Percentiles rank a stretch among this genome's conserved stretches.
Evolutionary conservation across 768 basidiomycete genomes (phyloP).

Genomic region (Leccinum rimulosum): DNA sequence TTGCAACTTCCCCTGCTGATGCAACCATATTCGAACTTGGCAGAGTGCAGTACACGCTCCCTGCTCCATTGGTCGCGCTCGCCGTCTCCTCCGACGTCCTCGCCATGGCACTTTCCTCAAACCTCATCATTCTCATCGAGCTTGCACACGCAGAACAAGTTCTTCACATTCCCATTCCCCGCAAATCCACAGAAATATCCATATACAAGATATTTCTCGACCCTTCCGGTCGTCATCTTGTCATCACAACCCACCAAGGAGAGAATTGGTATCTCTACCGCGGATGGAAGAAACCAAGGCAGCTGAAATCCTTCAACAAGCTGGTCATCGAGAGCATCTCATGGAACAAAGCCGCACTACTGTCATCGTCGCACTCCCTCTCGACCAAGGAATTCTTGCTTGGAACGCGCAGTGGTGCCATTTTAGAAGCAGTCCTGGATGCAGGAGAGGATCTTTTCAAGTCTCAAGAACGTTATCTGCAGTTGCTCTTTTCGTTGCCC

Average conservation of each 20-base stretch:
- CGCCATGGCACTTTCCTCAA: conserved; percentile 76
- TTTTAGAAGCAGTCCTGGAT: conserved; percentile 88
- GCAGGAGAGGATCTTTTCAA: conserved; percentile 92
- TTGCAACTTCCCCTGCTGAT: conserved; percentile 33
- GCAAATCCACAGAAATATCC: conserved; percentile 71
- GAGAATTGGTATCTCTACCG: conserved; percentile 92
- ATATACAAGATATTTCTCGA: conserved; percentile 88
- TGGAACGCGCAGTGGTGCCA: conserved; percentile 78
- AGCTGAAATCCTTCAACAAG: conserved; percentile 71
- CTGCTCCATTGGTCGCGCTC: conserved; percentile 78
- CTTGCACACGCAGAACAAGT: conserved; percentile 86
- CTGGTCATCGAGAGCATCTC: conserved; percentile 88
- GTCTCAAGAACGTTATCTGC: conserved; percentile 77
- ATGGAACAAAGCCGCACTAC: conserved; percentile 76
- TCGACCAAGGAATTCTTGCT: conserved; percentile 85
- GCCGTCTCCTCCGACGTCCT: conserved; percentile 86
- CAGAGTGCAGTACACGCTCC: conserved; percentile 84
- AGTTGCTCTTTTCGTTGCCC: conserved; percentile 70
- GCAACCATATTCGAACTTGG: conserved; percentile 78
- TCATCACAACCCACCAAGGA: conserved; percentile 82
- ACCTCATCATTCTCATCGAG: conserved; percentile 84
- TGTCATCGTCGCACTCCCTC: conserved; percentile 63
- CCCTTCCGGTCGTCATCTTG: conserved; percentile 87
- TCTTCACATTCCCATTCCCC: conserved; percentile 71
- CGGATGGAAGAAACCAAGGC: conserved; percentile 78